These are phyloP conservation scores for Nothophaeocryptopus gaeumannii DNA, from an alignment of 2,329 filamentous ascomycete species.

Conservation along the genomic window DNA sequence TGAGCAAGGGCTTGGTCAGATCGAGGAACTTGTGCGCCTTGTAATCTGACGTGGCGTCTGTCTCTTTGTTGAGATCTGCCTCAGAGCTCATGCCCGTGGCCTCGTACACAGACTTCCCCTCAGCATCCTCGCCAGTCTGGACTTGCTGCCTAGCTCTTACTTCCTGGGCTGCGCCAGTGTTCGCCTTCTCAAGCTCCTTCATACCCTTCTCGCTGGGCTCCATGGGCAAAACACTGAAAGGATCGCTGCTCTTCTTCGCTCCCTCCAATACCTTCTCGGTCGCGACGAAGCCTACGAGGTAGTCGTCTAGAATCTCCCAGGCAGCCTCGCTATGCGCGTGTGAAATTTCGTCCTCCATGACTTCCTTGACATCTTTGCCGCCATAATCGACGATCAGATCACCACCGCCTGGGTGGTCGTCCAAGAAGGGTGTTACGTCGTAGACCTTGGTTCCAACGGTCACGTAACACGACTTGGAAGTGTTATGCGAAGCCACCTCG, in stretches of 20 bases:
- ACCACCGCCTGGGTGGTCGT: conserved; percentile 85
- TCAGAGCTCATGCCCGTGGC: conserved; percentile 83
- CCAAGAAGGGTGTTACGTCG: conserved; percentile 88
- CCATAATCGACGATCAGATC: conserved; percentile 87
- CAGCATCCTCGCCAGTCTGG: conserved; percentile 20
- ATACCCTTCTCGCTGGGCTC: conserved; percentile 50
- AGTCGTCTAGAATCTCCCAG: conserved; percentile 93
- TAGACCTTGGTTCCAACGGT: conserved; percentile 87
- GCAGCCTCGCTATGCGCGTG: conserved; percentile 86
- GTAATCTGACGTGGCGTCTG: conserved; percentile 72
- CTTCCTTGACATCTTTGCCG: conserved; percentile 78
- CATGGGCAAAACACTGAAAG: conserved; percentile 53
- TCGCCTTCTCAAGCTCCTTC: conserved; percentile 47
- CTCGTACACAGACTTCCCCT: conserved; percentile 48
- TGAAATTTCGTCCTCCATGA: conserved; percentile 77
- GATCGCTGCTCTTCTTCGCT: conserved; percentile 47
- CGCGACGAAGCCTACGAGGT: conserved; percentile 75
- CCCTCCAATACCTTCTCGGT: conserved; percentile 56
- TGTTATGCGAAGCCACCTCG: conserved; percentile 80
- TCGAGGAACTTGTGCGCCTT: conserved; percentile 93
- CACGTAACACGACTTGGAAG: conserved; percentile 83
- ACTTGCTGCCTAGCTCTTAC: conserved; percentile 40
- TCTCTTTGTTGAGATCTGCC: conserved; percentile 83
- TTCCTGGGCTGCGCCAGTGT: conserved; percentile 46
- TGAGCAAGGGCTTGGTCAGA: conserved; percentile 75